These are phyloP conservation scores for Themeda triandra DNA, from an alignment of 176 grass and related monocot species.

Conservation along the genomic window DNA sequence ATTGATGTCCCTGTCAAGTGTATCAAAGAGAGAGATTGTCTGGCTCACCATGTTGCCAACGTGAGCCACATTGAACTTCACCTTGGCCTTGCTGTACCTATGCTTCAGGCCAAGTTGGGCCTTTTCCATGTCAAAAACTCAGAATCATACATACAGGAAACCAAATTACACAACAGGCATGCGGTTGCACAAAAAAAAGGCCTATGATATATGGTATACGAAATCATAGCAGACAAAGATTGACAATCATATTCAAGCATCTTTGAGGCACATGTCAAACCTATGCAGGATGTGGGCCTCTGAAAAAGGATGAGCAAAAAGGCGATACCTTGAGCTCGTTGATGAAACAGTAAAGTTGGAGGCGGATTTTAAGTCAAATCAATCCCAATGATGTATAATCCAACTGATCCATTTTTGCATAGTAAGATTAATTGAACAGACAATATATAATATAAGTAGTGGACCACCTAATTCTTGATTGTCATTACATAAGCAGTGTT, in stretches of 20 bases:
- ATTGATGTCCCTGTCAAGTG: constrained; percentile 80
- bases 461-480: too few species aligned
- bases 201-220: too few species aligned
- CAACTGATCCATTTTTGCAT: too few species aligned
- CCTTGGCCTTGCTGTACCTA: constrained; percentile 79
- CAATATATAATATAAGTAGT: too few species aligned
- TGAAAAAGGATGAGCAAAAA: background rate
- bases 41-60: constrained; percentile 95
- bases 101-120: constrained; percentile 60
- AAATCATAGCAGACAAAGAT: background rate
- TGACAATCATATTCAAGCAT: background rate
- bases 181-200: too few species aligned
- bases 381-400: too few species aligned
- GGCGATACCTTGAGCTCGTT: constrained; percentile 65
- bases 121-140: too few species aligned
- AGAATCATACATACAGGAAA: too few species aligned
- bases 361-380: too few species aligned
- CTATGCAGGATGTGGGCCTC: background rate
- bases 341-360: constrained; percentile 75
- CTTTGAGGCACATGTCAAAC: background rate
- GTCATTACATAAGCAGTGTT: too few species aligned
- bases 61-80: constrained; percentile 83
- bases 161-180: too few species aligned
- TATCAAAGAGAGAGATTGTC: constrained; percentile 79
- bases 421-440: too few species aligned